phyloP scores from a whole-genome alignment of 2,329 filamentous ascomycete genomes.

The Monosporascus sp. region DNA sequence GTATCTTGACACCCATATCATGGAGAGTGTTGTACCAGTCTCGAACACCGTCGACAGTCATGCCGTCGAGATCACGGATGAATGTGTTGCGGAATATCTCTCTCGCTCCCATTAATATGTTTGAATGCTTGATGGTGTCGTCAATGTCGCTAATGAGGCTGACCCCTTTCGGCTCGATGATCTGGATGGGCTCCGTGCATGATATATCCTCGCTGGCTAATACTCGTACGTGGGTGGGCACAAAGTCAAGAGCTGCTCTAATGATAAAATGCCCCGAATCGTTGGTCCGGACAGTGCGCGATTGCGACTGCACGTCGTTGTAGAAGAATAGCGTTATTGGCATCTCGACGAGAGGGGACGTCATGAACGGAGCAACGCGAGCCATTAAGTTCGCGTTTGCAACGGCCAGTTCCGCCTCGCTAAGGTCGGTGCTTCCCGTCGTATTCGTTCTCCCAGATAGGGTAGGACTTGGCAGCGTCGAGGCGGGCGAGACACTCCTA shows the following conservation, averaged over 20 bases:
- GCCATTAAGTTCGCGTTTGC: slow-evolving; percentile 88
- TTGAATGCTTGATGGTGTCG: slow-evolving; percentile 94
- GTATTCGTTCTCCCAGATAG: slow-evolving; percentile 33
- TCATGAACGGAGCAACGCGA: slow-evolving; percentile 83
- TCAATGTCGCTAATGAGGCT: slow-evolving; percentile 97
- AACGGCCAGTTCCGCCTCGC: slow-evolving; percentile 66
- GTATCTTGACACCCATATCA: slow-evolving; percentile 77
- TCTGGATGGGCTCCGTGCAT: slow-evolving; percentile 68
- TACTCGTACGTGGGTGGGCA: slow-evolving; percentile 85
- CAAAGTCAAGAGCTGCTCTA: slow-evolving; percentile 77
- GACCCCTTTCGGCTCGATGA: slow-evolving; percentile 75
- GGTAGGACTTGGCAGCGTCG: slow-evolving; percentile 39
- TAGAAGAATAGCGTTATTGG: slow-evolving; percentile 95
- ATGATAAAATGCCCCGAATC: slow-evolving; percentile 84
- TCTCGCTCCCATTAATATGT: slow-evolving; percentile 78
- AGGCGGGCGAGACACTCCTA: slow-evolving; percentile 18
- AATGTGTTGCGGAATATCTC: slow-evolving; percentile 98
- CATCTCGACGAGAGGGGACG: slow-evolving; percentile 69
- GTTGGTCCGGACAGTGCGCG: slow-evolving; percentile 79
- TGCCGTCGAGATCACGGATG: slow-evolving; percentile 73
- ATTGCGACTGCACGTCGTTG: slow-evolving; percentile 76
- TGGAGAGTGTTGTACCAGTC: slow-evolving; percentile 84
- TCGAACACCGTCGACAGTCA: slow-evolving; percentile 79
- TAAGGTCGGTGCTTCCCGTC: slow-evolving; percentile 52
- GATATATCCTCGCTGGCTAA: slow-evolving; percentile 83